Conservation (phyloP, 73 alveolate species). For the Stentor coeruleus region DNA sequence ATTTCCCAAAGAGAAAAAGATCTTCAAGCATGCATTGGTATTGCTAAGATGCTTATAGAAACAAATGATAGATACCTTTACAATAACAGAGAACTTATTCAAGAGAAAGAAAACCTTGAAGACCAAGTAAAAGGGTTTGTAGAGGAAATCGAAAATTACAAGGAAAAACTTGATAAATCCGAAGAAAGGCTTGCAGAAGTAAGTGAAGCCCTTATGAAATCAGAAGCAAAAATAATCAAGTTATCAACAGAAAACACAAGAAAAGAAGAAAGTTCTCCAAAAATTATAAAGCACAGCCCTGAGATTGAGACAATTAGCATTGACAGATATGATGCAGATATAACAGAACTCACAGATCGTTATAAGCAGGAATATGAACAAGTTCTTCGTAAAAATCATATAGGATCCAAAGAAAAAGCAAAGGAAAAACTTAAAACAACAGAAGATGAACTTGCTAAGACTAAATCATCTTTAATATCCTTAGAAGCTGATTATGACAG, state of each 20-base stretch:
- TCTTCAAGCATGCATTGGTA: constrained; percentile 2
- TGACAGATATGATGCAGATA: neutral
- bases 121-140: too few relatives aligned
- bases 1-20: neutral
- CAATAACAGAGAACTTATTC: too few relatives aligned
- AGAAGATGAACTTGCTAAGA: neutral
- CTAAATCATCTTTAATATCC: neutral
- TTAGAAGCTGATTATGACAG: neutral
- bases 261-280: too few relatives aligned
- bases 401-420: neutral
- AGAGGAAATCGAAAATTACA: too few relatives aligned
- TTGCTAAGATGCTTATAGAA: neutral
- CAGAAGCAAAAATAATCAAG: neutral
- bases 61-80: too few relatives aligned
- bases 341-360: neutral
- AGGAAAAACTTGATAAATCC: too few relatives aligned
- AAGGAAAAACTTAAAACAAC: neutral
- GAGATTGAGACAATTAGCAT: neutral
- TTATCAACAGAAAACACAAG: neutral
- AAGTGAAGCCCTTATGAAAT: too few relatives aligned
- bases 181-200: too few relatives aligned
- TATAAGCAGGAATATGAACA: neutral
- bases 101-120: too few relatives aligned
- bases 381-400: neutral
- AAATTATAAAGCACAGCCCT: too few relatives aligned